phyloP scores from a whole-genome alignment of 495 filamentous ascomycete genomes.

The Umbilicaria muhlenbergii region DNA sequence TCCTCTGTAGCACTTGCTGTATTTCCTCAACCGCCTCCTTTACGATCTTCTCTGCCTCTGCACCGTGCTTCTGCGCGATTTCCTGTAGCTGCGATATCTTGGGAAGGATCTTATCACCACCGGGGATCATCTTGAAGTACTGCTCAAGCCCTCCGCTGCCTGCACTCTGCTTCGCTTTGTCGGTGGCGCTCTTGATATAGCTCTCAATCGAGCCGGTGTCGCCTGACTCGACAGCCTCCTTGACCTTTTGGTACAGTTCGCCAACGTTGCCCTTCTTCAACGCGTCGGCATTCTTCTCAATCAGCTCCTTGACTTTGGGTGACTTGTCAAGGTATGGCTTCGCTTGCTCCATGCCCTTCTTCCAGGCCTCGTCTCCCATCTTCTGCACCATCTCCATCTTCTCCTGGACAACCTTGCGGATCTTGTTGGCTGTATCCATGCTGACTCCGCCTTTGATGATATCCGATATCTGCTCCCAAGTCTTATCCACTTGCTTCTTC shows the following conservation, averaged over 20 bases:
- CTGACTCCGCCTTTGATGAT: conserved; percentile 38
- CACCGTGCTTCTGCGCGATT: conserved; percentile 38
- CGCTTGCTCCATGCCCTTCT: conserved; percentile 44
- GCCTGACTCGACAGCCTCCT: conserved; percentile 36
- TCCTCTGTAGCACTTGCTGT: conserved; percentile 28
- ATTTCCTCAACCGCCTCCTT: conserved; percentile 42
- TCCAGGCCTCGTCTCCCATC: conserved; percentile 46
- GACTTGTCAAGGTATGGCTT: conserved; percentile 50
- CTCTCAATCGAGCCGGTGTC: conserved; percentile 38
- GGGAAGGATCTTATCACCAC: conserved; percentile 36
- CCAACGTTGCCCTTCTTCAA: conserved; percentile 43
- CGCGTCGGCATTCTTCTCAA: conserved; percentile 41
- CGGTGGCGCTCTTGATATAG: conserved; percentile 36
- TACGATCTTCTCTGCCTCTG: conserved; percentile 42
- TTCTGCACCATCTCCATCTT: conserved; percentile 44
- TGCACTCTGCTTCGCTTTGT: conserved; percentile 33
- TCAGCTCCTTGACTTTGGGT: conserved; percentile 45
- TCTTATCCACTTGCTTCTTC: conserved; percentile 51
- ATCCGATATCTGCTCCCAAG: conserved; percentile 41
- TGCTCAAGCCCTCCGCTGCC: conserved; percentile 25
- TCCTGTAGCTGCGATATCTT: conserved; percentile 37
- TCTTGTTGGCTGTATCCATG: conserved; percentile 30
- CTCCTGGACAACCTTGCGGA: conserved; percentile 43
- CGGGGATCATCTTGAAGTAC: conserved; percentile 35
- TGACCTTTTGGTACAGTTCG: conserved; percentile 37